Conservation (phyloP, 1,284 basidiomycete species). For the Puccinia sorghi region DNA sequence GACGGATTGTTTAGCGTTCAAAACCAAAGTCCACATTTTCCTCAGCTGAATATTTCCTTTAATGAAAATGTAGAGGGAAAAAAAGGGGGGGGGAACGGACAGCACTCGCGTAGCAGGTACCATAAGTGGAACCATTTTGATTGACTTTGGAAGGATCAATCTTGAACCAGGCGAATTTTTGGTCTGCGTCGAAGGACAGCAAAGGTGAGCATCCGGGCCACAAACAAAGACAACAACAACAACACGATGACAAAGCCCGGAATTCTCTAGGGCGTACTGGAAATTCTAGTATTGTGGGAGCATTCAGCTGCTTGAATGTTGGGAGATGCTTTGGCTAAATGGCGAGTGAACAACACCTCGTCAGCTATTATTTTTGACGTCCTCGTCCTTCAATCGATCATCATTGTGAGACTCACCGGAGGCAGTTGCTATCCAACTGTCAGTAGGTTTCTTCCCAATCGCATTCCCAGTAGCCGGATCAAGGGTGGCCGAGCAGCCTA, state of each 20-base stretch:
- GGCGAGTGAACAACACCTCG: background rate
- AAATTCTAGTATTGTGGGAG: conserved; percentile 18
- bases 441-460: conserved; percentile 3
- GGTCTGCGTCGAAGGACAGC: background rate
- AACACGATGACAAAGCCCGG: background rate
- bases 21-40: background rate
- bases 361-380: background rate
- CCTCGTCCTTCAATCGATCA: background rate
- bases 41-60: background rate
- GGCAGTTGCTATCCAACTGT: conserved; percentile 11
- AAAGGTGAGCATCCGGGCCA: too few relatives aligned
- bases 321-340: background rate
- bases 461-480: conserved; percentile 28
- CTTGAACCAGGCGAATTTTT: conserved; percentile 45
- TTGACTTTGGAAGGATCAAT: conserved; percentile 43
- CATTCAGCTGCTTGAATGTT: conserved; percentile 15
- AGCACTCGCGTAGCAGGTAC: conserved; percentile 29
- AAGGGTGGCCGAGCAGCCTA: conserved; percentile 1
- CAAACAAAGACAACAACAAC: too few relatives aligned
- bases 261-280: background rate
- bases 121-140: conserved; percentile 35
- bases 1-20: background rate
- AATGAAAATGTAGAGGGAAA: background rate
- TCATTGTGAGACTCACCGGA: conserved; percentile 1
- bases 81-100: conserved; percentile 7